phyloP scores from a whole-genome alignment of 352 stramenopile species.

The Aphanomyces cochlioides region DNA sequence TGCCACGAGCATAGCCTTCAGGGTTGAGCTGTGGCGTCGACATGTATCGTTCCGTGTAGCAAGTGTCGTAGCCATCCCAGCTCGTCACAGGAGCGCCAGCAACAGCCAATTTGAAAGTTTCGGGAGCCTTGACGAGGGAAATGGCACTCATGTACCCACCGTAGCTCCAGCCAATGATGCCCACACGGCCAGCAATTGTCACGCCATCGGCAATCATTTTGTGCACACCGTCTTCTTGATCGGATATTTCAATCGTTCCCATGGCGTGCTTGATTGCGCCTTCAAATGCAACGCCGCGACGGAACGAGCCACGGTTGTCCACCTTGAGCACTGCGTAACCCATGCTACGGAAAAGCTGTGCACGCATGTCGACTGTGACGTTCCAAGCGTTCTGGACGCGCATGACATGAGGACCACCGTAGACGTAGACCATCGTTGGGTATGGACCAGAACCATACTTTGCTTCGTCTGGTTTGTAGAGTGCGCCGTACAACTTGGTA shows the following conservation, averaged over 20 bases:
- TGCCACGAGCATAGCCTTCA: conserved; percentile 85
- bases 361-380: conserved; percentile 91
- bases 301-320: conserved; percentile 93
- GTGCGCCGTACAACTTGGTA: conserved; percentile 86
- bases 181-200: conserved; percentile 79
- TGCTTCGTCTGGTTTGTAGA: conserved; percentile 87
- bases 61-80: conserved; percentile 98
- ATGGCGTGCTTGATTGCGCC: conserved; percentile 90
- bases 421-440: conserved; percentile 94
- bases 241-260: conserved; percentile 86
- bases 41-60: conserved; percentile 99
- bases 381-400: conserved; percentile 90
- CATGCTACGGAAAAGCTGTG: conserved; percentile 87
- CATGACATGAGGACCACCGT: conserved; percentile 96
- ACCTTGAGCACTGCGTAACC: conserved; percentile 96
- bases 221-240: conserved; percentile 77
- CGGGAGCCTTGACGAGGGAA: conserved; percentile 92
- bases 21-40: conserved; percentile 91
- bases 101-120: conserved; percentile 95
- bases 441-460: conserved; percentile 90
- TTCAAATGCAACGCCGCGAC: conserved; percentile 91
- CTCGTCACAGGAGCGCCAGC: conserved; percentile 94
- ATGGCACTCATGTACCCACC: conserved; percentile 97
- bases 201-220: conserved; percentile 84
- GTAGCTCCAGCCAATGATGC: conserved; percentile 99